Evolutionary conservation across 2,329 filamentous ascomycete genomes (phyloP), one percentile per base, ranked within the genome.

Genomic region (Pestalotiopsis sp.): DNA sequence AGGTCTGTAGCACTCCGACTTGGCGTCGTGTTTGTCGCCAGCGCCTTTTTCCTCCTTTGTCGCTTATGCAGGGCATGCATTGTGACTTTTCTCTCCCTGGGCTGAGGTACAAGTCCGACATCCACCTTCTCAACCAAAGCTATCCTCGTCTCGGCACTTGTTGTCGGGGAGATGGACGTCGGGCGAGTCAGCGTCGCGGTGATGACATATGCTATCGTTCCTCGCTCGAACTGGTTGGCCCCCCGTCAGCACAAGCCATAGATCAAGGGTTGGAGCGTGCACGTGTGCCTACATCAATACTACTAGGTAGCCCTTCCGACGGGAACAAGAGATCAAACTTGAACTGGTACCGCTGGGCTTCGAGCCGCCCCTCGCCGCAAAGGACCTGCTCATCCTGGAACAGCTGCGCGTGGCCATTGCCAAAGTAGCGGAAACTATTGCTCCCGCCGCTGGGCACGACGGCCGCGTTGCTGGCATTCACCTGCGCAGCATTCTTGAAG

Each of bases 111-210:
- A 1, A 89, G 83, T 5, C 93, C 94, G 72, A 98, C 91, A 77
- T 99, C 96, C 65, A 98, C 91, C 69, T 89, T 90, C 79, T 98
- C 94, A 41, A 93, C 84, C 7, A 98, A 84, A 69, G 91, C 90
- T 25, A 99, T 86, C 76, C 94, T 95, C 70, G 90, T 88, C 73
- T 97, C 94, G 81, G 93, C 96, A 45, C 89, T 92, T 11, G 91
- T 87, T 2, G 91, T 94, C 2, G 95, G 91, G 14, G 91, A 88
- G 71, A 98, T 97, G 5, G 94, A 91, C 0, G 93, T 96, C 23
- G 96, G 95, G 68, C 94, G 90, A 23, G 95, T 98, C 68, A 98
- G 81, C 9, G 94, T 98, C 39, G 95, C 92, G 5, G 94, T 95
- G 74, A 98, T 88, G 83, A 95, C 90, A 81, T 98, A 99, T 23